Base-by-base conservation (phyloP, 495 filamentous ascomycete species). In the Penicillium angulare region DNA sequence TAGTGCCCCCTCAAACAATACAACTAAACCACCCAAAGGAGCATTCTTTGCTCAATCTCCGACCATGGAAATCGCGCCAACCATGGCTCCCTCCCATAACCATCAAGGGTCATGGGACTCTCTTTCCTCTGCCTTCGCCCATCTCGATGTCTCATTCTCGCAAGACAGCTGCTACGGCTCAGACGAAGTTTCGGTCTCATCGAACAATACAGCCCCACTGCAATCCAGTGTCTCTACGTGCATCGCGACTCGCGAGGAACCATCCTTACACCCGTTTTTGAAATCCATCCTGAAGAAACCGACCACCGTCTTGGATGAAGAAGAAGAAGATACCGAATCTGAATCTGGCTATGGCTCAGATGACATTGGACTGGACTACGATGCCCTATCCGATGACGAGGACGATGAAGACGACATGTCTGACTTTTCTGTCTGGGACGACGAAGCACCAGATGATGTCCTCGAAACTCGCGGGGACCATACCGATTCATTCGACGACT, bases 101-200 rank as follows among this genome's bases (percentile, higher is more conserved):
- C 61, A 63, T 48, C 57, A 56, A 55, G 64, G 64, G 50, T 74
- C 68, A 20, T 75, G 70, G 71, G 71, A 74, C 35, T 73, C 72
- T 48, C 62, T 73, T 32, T 71, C 72, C n/a, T 72, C 74, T 38
- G 60, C 61, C 3, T 71, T 73, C 24, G 67, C 68, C 20, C 49
- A 64, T 18, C 62, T 74, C 23, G 71, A 77, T 18, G 60, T 72
- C n/a, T 76, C 73, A 8, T 60, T 72, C 31, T 72, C 71, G 21
- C 73, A 72, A 7, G 74, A 75, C 59, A 75, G 72, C 47, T 74
- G 71, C 47, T 77, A 74, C 57, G 69, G 67, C 44, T 77, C 74
- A 13, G 74, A 77, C 52, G 72, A 73, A 49, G 52, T 69, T 16
- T 75, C 74, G 12, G 60, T 68, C 47, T 55, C 65, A 10, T 71